Base-by-base conservation (phyloP, 1,284 basidiomycete genomes). In the Trichosporon sp. region DNA sequence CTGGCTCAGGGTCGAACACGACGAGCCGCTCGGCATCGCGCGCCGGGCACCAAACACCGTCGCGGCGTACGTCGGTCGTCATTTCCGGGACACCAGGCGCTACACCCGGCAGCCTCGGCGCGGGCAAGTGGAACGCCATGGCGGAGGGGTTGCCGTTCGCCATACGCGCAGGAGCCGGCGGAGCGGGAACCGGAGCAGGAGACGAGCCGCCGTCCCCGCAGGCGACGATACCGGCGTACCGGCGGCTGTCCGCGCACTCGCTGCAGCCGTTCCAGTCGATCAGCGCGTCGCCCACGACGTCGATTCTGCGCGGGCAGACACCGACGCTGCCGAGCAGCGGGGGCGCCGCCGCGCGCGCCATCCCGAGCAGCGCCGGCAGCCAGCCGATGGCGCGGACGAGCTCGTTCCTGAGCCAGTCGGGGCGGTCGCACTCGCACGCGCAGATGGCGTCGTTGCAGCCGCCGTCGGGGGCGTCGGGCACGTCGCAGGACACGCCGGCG, bases 361-460 rank as follows among this genome's bases (percentile, higher is more conserved):
- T 69, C 35, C 68, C 68, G 3, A 34, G 58, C 62, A 15, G 53
- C 11, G 56, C 68, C 4, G 38, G 60, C 5, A 25, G 44, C 42
- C 32, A 32, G 47, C 29, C 68, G 18, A 62, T 47, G 21, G 58
- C 56, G 1, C 75, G 82, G 9, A 80, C 79, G 11, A 77, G 75
- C 60, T 80, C 78, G 1, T 83, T 81, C 73, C 74, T 83, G 12
- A 82, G 81, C 0, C 80, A 81, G 66, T 82, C 81, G 2, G 81
- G 82, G 3, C 74, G 82, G 32, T 83, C 81, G 0, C 80, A 81
- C 72, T 80, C 79, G 35, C 82, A 82, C 62, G 78, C 80, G n/a
- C 81, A 81, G 70, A 67, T 78, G n/a, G 76, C 81, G 23, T 75
- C 78, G 68, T 75, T 78, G 76, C 69, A 73, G 60, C 18, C 64